Base-by-base conservation (phyloP, 1,284 basidiomycete genomes). In the Agaricales sp. region DNA sequence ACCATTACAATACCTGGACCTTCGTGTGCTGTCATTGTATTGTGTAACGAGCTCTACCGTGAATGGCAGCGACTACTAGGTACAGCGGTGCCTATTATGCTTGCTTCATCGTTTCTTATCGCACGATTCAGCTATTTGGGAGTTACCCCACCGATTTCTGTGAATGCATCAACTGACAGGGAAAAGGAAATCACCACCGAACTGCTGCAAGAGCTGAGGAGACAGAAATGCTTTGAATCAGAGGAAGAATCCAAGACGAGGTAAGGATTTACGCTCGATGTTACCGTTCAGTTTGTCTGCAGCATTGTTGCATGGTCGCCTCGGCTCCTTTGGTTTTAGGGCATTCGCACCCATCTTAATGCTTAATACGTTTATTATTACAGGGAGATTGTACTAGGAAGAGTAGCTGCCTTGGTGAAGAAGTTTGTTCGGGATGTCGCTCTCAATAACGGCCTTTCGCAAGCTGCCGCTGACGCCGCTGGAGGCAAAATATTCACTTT, bases 401-500 rank as follows among this genome's bases (percentile, higher is more conserved):
- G 90, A 53, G 80, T 99, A 45, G 84, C 92, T 51, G 80, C 85
- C 50, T 77, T 97, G 43, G 92, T 98, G 54, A 92, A 93, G 70
- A 85, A 90, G 62, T 99, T 99, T 64, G 96, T 99, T 43, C 82
- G 82, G 61, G 80, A 81, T 55, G 85, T 94, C 2, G 87, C 88
- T 16, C 67, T 94, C 55, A 69, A 77, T 48, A 77, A 74, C 43
- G 94, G 94, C 13, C 72, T 96, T 53, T 93, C 92, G 19, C 92
- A 97, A 60, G 70, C 85, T 44, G 84, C 90, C 2, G 92, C 93
- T 14, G 79, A 69, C 47, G 80, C 86, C 49, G 89, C 94, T 3
- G 96, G 95, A 51, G 96, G 95, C 55, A 95, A 98, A 71, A 98
- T 99, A 63, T 99, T 94, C 66, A 98, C 96, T 2, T 99, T 97